Percentiles rank a stretch among this genome's conserved stretches.
Evolutionary conservation across 495 filamentous ascomycete species (phyloP).

Genomic region (Penicillium samsonianum): DNA sequence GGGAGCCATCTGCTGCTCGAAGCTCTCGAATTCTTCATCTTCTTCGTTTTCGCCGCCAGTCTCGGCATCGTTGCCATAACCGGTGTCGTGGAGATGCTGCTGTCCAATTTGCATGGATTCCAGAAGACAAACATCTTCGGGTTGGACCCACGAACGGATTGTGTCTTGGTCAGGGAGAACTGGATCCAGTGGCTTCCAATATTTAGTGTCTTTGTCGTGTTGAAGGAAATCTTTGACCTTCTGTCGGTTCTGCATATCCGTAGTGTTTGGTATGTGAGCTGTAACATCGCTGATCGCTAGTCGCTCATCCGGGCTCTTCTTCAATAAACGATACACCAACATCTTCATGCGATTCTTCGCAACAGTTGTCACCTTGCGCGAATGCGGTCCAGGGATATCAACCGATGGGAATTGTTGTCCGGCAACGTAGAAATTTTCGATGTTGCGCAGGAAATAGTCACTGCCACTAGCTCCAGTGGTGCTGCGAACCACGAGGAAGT

Average conservation of each 20-base stretch:
- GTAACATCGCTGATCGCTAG: constrained; percentile 79
- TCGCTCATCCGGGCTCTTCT: constrained; percentile 66
- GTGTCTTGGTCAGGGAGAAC: constrained; percentile 70
- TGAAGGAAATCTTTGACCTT: constrained; percentile 95
- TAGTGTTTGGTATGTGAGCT: constrained; percentile 82
- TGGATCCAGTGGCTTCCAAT: constrained; percentile 80
- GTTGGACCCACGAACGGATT: constrained; percentile 83
- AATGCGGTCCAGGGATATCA: constrained; percentile 90
- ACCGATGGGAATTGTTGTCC: constrained; percentile 90
- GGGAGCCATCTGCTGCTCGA: constrained; percentile 89
- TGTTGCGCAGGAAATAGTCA: constrained; percentile 76
- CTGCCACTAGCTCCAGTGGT: constrained; percentile 72
- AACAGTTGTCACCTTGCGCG: constrained; percentile 89
- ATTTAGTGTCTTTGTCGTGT: constrained; percentile 79
- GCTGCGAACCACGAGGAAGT: constrained; percentile 84
- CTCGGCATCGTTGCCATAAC: constrained; percentile 71
- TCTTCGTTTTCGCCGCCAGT: constrained; percentile 70
- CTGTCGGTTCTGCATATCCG: constrained; percentile 90
- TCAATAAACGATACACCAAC: constrained; percentile 83
- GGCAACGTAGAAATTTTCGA: constrained; percentile 86
- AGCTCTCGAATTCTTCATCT: constrained; percentile 64
- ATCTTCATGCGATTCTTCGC: constrained; percentile 95
- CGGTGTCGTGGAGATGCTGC: constrained; percentile 78
- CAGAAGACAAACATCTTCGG: constrained; percentile 90
- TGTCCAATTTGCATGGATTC: constrained; percentile 97